Percentiles rank a stretch among this genome's conserved stretches.
phyloP scores from a whole-genome alignment of 2,329 filamentous ascomycete genomes.

The Colletotrichum musae region DNA sequence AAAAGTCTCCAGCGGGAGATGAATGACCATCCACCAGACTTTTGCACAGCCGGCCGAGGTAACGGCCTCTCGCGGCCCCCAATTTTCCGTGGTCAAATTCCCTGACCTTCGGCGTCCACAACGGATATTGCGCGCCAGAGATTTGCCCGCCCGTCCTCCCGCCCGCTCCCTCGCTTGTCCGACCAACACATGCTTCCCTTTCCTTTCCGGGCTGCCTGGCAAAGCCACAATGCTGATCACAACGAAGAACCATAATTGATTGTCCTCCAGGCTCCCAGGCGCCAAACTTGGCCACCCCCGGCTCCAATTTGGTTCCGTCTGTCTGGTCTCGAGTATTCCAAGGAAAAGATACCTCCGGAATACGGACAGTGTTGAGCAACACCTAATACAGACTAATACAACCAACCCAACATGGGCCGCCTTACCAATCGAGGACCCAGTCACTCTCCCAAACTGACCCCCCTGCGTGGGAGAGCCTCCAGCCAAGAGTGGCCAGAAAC shows the following conservation, averaged over 20 bases:
- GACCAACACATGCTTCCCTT: not conserved
- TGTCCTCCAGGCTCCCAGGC: slow-evolving; percentile 3
- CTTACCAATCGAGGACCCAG: slow-evolving; percentile 18
- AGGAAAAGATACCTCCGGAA: not conserved
- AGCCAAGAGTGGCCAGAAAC: slow-evolving; percentile 30
- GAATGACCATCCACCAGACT: slow-evolving; percentile 24
- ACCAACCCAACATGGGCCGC: slow-evolving; percentile 9
- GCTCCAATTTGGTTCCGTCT: slow-evolving; percentile 11
- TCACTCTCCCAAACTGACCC: not conserved
- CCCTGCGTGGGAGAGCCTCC: slow-evolving; percentile 14
- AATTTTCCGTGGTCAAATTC: slow-evolving; percentile 34
- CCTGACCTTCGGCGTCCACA: slow-evolving; percentile 9
- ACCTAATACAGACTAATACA: too few species aligned
- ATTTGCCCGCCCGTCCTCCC: slow-evolving; percentile 21
- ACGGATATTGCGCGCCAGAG: slow-evolving; percentile 6
- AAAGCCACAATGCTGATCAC: not conserved
- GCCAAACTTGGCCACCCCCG: slow-evolving; percentile 3
- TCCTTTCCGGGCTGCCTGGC: too few species aligned
- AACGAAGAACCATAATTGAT: slow-evolving; percentile 24
- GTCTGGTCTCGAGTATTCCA: slow-evolving; percentile 3
- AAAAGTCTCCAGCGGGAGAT: slow-evolving; percentile 13
- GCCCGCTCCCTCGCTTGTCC: slow-evolving; percentile 3
- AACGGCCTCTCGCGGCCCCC: slow-evolving; percentile 16
- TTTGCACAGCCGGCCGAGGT: slow-evolving; percentile 14
- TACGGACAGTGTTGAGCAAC: too few species aligned